phyloP scores from a whole-genome alignment of 441 rosid species.

The Euphorbia schlechtendalii region DNA sequence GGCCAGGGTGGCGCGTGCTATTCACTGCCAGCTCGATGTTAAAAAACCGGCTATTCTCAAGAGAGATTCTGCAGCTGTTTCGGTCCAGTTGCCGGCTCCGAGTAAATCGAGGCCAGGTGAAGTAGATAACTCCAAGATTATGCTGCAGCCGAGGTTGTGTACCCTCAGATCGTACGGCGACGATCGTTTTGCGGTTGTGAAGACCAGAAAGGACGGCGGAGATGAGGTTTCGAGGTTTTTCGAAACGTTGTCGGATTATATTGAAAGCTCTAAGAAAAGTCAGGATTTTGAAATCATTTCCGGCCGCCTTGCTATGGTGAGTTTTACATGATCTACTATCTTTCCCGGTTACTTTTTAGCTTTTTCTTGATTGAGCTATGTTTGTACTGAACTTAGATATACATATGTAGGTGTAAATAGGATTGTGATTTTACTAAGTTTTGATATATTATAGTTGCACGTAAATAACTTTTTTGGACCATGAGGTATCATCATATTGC shows the following conservation, averaged over 20 bases:
- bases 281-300: constrained; percentile 83
- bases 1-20: constrained; percentile 35
- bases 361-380: too few relatives aligned
- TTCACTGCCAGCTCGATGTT: constrained; percentile 35
- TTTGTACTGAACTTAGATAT: too few relatives aligned
- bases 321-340: neutral
- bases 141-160: constrained; percentile 76
- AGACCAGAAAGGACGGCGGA: constrained; percentile 17
- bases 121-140: constrained; percentile 44
- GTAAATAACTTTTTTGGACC: too few relatives aligned
- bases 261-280: constrained; percentile 80
- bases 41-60: constrained; percentile 18
- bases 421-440: too few relatives aligned
- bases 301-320: constrained; percentile 84
- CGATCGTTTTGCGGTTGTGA: constrained; percentile 41
- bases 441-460: too few relatives aligned
- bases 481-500: too few relatives aligned
- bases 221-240: constrained; percentile 52
- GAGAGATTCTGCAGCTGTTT: constrained; percentile 26
- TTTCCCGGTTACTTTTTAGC: too few relatives aligned
- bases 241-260: constrained; percentile 71
- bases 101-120: constrained; percentile 28
- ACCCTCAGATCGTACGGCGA: constrained; percentile 81
- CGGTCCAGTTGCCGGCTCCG: constrained; percentile 16
- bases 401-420: too few relatives aligned